phyloP scores from a whole-genome alignment of 108 stramenopile genomes.

The Phaeodactylum tricornutum region DNA sequence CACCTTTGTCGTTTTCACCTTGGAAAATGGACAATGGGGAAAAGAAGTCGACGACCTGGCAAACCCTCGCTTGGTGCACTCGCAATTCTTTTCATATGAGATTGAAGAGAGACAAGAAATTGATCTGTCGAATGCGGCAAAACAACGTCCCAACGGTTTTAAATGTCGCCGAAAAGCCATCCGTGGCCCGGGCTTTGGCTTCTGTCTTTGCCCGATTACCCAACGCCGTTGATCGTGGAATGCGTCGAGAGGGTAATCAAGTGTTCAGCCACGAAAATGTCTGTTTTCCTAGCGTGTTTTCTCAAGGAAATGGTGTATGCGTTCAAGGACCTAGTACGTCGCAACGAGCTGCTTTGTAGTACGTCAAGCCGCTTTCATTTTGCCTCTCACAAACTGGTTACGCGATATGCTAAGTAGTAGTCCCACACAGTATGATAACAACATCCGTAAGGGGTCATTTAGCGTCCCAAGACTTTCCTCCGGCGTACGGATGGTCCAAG shows the following conservation, averaged over 20 bases:
- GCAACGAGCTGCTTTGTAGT: too few species aligned
- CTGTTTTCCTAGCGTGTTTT: conserved; percentile 51
- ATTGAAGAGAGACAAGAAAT: too few species aligned
- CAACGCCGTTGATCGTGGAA: conserved; percentile 28
- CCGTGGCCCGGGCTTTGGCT: conserved; percentile 88
- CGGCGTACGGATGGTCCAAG: conserved; percentile 53
- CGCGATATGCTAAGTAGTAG: conserved; percentile 1
- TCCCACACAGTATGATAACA: conserved; percentile 78
- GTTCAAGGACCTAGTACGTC: conserved; percentile 1
- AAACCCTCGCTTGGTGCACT: too few species aligned
- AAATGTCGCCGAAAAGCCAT: conserved; percentile 98
- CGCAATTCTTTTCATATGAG: too few species aligned
- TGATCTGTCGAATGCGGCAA: too few species aligned
- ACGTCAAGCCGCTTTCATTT: too few species aligned
- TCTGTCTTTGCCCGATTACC: conserved; percentile 52
- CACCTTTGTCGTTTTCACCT: too few species aligned
- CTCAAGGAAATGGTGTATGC: conserved; percentile 36
- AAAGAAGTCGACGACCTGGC: too few species aligned
- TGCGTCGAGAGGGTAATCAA: conserved; percentile 33
- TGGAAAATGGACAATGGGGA: too few species aligned
- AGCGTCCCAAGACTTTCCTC: conserved; percentile 58
- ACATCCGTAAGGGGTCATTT: conserved; percentile 83
- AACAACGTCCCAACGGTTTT: too few species aligned
- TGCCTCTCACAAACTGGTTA: too few species aligned
- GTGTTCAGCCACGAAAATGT: conserved; percentile 72